Conservation (phyloP, 2,329 filamentous ascomycete genomes). For the Aspergillus fructus region DNA sequence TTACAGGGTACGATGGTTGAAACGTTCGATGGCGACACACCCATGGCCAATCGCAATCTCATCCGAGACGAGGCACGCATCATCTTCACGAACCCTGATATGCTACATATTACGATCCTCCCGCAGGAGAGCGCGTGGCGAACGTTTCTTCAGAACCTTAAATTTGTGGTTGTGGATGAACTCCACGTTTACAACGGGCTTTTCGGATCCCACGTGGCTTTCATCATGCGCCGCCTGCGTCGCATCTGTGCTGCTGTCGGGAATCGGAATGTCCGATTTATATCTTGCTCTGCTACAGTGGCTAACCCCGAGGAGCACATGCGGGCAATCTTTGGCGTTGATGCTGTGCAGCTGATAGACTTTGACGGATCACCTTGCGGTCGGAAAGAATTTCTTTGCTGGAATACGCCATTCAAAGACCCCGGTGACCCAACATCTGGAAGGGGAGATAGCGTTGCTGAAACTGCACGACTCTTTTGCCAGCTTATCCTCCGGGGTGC, state of each 20-base stretch:
- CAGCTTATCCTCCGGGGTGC: conserved; percentile 85
- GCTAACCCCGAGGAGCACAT: conserved; percentile 92
- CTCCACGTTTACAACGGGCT: conserved; percentile 95
- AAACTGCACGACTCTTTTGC: conserved; percentile 88
- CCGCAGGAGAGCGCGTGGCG: conserved; percentile 91
- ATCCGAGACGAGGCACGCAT: conserved; percentile 88
- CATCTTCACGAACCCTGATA: conserved; percentile 97
- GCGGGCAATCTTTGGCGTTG: conserved; percentile 86
- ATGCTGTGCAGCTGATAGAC: conserved; percentile 77
- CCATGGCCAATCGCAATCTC: conserved; percentile 71
- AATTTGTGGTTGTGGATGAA: conserved; percentile 88
- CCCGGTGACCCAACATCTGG: conserved; percentile 83
- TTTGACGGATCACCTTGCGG: conserved; percentile 92
- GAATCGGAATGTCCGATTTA: conserved; percentile 80
- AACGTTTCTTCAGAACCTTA: conserved; percentile 80
- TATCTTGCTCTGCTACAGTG: conserved; percentile 95
- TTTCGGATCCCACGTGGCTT: conserved; percentile 88
- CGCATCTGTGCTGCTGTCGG: conserved; percentile 88
- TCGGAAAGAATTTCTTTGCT: conserved; percentile 91
- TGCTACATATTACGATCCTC: conserved; percentile 91
- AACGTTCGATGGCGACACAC: conserved; percentile 94
- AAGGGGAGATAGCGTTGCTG: conserved; percentile 75
- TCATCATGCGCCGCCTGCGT: conserved; percentile 87
- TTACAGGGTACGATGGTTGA: conserved; percentile 77
- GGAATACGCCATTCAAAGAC: conserved; percentile 95